Conservation (phyloP, 2,329 filamentous ascomycete species). For the Claviceps purpurea region DNA sequence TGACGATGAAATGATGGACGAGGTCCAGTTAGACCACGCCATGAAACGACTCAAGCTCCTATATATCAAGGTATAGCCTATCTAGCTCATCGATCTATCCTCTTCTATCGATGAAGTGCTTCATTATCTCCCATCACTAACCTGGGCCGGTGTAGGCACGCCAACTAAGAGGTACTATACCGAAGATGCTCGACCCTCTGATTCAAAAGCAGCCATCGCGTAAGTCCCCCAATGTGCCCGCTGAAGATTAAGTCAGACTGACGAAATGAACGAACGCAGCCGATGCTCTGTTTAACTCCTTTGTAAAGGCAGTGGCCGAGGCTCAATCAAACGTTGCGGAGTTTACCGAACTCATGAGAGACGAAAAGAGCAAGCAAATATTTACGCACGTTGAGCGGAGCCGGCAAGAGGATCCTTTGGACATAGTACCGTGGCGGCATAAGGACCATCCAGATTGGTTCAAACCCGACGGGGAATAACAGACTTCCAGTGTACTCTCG, state of each 20-base stretch:
- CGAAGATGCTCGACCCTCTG: constrained; percentile 32
- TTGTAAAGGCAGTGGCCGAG: constrained; percentile 32
- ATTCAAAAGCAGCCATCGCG: constrained; percentile 35
- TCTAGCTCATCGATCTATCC: neutral
- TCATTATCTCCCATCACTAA: constrained; percentile 6
- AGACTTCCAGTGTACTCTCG: neutral
- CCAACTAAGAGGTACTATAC: constrained; percentile 22
- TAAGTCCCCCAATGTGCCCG: constrained; percentile 21
- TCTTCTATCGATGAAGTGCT: neutral
- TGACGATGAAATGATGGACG: constrained; percentile 23
- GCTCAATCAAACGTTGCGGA: constrained; percentile 38
- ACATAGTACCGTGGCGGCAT: constrained; percentile 45
- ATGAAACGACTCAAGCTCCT: constrained; percentile 38
- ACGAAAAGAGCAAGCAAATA: constrained; percentile 33
- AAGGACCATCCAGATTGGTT: constrained; percentile 48
- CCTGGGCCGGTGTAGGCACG: constrained; percentile 16
- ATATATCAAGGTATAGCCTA: constrained; percentile 35
- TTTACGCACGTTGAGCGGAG: constrained; percentile 41
- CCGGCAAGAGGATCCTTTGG: constrained; percentile 37
- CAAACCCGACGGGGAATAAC: constrained; percentile 17
- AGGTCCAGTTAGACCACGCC: constrained; percentile 35
- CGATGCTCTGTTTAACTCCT: constrained; percentile 32
- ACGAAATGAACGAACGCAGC: constrained; percentile 23
- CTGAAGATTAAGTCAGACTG: neutral
- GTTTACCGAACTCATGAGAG: constrained; percentile 33